Base-by-base conservation (phyloP, 176 grass and related monocot genomes). In the Phoenix roebelenii region DNA sequence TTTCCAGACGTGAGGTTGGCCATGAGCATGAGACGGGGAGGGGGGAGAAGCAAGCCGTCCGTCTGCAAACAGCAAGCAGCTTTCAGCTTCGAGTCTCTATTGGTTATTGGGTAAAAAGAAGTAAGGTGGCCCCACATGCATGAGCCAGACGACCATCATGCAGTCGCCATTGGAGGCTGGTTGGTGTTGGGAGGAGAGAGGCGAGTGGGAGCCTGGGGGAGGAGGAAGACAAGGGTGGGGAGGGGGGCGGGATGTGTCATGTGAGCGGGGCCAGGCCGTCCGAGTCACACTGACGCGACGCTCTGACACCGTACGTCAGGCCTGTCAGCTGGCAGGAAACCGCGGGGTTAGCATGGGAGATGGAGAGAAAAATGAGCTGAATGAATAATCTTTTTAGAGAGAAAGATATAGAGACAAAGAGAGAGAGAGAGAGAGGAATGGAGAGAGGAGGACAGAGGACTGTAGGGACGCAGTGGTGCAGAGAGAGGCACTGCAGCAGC, bases 251-350 rank as follows among this genome's bases (percentile, higher is more conserved):
- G 20, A 20, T 20, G 20, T 20, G 20, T 50, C 61, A 50, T 64
- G 61, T 50, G 61, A 64, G 19, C 14, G 2, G 61, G 39, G 32
- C 39, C 61, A 50, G 57, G 57, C 57, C 22, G 14, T 17, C 14
- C 4, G 15, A 15, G 61, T 50, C 20, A 19, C 35, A 15, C 60
- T 63, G 60, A 49, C 60, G 60, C 32, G 26, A 63, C 30, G n/a
- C 19, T 64, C 61, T 64, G 35, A 64, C 20, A 30, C 18, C 39
- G 61, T 49, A 64, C 61, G 61, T 16, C 39, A 64, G 61, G 61
- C 32, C 25, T 64, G 61, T 64, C 61, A 64, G 59, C 29, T 61
- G 61, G 61, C 61, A 64, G 61, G 61, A 64, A 50, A 50, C 61
- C 61, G 32, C 32, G 16, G 39, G 16, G 35, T 44, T 44, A 3